A percentile compares a stretch with the other conserved stretches of the same genome.
phyloP scores from a whole-genome alignment of 2,329 filamentous ascomycete genomes.

The Hypoxylon rubiginosum region DNA sequence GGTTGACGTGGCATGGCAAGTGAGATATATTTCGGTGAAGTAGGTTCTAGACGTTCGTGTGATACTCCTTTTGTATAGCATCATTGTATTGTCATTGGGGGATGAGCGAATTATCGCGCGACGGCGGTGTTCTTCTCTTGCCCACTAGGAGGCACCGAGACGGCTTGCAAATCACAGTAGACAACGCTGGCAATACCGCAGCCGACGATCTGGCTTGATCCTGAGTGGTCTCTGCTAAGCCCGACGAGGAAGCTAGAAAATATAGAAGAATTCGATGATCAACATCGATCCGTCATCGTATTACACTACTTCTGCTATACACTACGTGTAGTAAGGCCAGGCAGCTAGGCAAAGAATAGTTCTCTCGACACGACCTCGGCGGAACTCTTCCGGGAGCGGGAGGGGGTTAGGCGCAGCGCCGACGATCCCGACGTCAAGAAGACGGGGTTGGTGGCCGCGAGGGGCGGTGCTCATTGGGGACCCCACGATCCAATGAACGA shows the following conservation, averaged over 20 bases:
- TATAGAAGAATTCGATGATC: constrained; percentile 41
- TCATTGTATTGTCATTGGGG: constrained; percentile 23
- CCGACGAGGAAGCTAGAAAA: constrained; percentile 32
- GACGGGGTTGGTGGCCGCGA: constrained; percentile 24
- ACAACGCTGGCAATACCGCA: background rate
- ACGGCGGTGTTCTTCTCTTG: constrained; percentile 14
- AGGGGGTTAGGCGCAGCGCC: constrained; percentile 31
- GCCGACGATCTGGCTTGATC: constrained; percentile 27
- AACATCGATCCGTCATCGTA: constrained; percentile 23
- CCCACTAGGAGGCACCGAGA: background rate
- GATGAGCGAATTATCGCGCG: constrained; percentile 21
- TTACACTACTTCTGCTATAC: background rate
- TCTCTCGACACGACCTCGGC: constrained; percentile 18
- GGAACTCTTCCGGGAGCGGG: constrained; percentile 36
- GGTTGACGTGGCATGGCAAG: constrained; percentile 15
- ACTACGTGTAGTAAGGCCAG: constrained; percentile 28
- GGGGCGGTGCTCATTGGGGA: constrained; percentile 30
- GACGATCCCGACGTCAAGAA: constrained; percentile 38
- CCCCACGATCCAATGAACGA: constrained; percentile 39
- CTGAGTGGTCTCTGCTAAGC: constrained; percentile 20
- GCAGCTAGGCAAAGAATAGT: too few species aligned
- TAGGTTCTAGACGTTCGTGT: constrained; percentile 12
- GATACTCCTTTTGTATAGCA: constrained; percentile 18
- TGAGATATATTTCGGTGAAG: constrained; percentile 18
- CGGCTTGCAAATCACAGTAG: constrained; percentile 5